phyloP scores from a whole-genome alignment of 148 eudicot genomes.

The Amaranthus cruentus region DNA sequence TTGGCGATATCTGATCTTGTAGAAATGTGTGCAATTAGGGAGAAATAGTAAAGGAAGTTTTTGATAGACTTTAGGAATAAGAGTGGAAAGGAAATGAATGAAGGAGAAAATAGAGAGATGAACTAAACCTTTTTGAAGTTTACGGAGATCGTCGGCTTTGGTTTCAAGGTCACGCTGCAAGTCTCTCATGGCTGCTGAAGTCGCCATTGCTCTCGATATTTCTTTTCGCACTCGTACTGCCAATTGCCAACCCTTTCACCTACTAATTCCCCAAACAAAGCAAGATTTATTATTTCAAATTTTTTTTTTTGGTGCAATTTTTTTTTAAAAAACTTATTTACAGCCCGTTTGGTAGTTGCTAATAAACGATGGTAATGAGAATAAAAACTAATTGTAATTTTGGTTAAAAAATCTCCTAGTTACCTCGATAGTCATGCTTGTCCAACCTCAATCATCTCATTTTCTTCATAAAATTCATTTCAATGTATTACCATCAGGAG shows the following conservation, averaged over 20 bases:
- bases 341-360: too few species aligned
- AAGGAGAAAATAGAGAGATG: background rate
- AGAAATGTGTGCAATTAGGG: background rate
- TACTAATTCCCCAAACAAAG: too few species aligned
- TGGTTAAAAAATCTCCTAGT: too few species aligned
- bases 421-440: too few species aligned
- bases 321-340: too few species aligned
- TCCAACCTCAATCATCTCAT: too few species aligned
- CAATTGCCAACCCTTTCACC: background rate
- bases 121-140: constrained; percentile 45
- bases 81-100: background rate
- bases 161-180: constrained; percentile 43
- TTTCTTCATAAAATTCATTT: too few species aligned
- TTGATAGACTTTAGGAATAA: background rate
- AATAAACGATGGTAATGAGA: too few species aligned
- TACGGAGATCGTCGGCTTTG: constrained; percentile 55
- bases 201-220: constrained; percentile 23
- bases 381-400: too few species aligned
- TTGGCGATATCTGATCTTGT: constrained; percentile 62
- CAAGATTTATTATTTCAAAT: too few species aligned
- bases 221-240: background rate
- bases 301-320: too few species aligned
- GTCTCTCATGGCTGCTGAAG: constrained; percentile 43
- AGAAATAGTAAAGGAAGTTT: background rate
- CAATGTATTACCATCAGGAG: too few species aligned